phyloP scores from a whole-genome alignment of 495 filamentous ascomycete species.

The Aspergillus carlsbadensis region DNA sequence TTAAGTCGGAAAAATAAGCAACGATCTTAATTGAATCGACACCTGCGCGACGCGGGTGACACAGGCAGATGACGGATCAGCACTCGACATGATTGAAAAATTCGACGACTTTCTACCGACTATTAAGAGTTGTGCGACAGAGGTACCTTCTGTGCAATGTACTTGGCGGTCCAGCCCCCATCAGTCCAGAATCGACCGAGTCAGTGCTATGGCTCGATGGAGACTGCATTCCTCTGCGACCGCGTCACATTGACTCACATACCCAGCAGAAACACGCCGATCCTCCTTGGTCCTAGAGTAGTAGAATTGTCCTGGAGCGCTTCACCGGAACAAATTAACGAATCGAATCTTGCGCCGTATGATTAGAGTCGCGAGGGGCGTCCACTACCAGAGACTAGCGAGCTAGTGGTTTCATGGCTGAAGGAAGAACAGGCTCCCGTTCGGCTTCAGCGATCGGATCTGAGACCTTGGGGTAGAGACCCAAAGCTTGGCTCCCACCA shows the following conservation, averaged over 20 bases:
- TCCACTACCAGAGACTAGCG: background rate
- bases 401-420: constrained; percentile 1
- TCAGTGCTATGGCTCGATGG: background rate
- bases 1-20: background rate
- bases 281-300: background rate
- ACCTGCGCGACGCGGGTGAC: constrained; percentile 7
- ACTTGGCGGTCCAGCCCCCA: background rate
- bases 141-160: background rate
- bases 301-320: background rate
- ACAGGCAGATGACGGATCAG: constrained; percentile 6
- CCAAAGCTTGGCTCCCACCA: constrained; percentile 1
- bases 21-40: background rate
- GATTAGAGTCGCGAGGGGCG: background rate
- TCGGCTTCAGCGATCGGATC: constrained; percentile 2
- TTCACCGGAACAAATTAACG: background rate
- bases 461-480: background rate
- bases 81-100: background rate
- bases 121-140: background rate
- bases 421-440: constrained; percentile 1
- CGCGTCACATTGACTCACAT: background rate
- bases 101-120: background rate
- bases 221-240: background rate
- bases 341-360: background rate
- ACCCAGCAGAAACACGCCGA: constrained; percentile 1
- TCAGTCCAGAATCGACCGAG: background rate